Percentiles rank a stretch among this genome's conserved stretches.
Conservation (phyloP, 2,329 filamentous ascomycete species). For the Sporothrix inflata region DNA sequence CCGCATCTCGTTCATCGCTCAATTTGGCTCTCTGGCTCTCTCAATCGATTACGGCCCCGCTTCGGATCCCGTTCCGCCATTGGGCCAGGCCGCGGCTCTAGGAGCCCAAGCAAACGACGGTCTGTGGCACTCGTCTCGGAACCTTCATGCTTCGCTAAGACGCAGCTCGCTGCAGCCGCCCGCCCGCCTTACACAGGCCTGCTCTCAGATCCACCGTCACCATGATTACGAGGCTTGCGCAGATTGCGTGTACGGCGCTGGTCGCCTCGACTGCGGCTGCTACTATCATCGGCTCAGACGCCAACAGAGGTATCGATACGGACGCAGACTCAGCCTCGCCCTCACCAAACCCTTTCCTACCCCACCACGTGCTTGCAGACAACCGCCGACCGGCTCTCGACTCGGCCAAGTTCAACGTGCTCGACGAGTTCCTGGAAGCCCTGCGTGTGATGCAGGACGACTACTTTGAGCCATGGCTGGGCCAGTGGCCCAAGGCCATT, state of each 20-base stretch:
- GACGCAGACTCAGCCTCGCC: background rate
- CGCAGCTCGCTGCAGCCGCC: background rate
- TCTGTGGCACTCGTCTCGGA: background rate
- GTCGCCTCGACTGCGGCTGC: slow-evolving; percentile 21
- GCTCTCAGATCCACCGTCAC: background rate
- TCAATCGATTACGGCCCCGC: background rate
- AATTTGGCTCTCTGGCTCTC: background rate
- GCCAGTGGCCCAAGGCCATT: slow-evolving; percentile 82
- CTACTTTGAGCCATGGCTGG: slow-evolving; percentile 77
- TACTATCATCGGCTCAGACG: background rate
- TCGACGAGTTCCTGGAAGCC: slow-evolving; percentile 62
- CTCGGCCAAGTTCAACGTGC: slow-evolving; percentile 3
- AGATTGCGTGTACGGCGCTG: slow-evolving; percentile 27
- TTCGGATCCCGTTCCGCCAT: background rate
- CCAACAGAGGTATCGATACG: background rate
- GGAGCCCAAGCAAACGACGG: background rate
- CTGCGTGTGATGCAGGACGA: slow-evolving; percentile 74
- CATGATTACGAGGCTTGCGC: slow-evolving; percentile 27
- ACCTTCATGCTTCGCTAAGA: background rate
- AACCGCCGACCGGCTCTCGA: background rate
- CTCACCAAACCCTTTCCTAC: slow-evolving; percentile 26
- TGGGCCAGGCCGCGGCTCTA: background rate
- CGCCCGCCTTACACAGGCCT: background rate
- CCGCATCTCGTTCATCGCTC: background rate
- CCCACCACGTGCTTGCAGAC: slow-evolving; percentile 3